Base-by-base conservation (phyloP, 163 green algal species). In the Prototheca wickerhamii region DNA sequence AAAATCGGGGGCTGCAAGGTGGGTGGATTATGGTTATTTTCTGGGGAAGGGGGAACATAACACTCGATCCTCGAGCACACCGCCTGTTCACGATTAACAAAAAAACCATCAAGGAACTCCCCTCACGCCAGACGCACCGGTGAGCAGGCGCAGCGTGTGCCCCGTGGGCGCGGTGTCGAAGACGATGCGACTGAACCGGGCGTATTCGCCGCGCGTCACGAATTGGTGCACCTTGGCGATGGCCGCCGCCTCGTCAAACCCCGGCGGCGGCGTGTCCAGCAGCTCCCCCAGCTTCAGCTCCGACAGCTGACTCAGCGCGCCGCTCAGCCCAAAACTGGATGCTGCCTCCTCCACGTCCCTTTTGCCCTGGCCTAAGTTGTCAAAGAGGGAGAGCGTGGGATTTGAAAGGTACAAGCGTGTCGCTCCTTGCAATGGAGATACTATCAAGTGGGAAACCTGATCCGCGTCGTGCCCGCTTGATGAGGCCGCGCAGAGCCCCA, bases 91-190 rank as follows among this genome's bases (percentile, higher is more conserved):
- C 42, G 17, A 51, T 1, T 51, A 51, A n/a, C 20, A n/a, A 51
- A 51, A 17, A 20, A 51, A 17, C 20, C 42, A 51, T 51, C 42
- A 51, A 51, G 20, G 42, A 17, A 20, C 17, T 23, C 37, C 37
- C 37, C 37, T 44, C 37, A 44, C 37, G 15, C 10, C n/a, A 55
- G 20, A 7, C 52, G 20, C 28, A 59, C 55, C 26, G 4, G 80
- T 80, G 54, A 96, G 87, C 76, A 96, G 79, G 50, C 90, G 72
- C 59, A 96, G 76, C 52, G 90, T 96, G 82, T 96, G 90, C 4
- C 90, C 91, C 2, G 93, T 98, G 40, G 93, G 93, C 4, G 93
- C 93, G 1, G 93, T 99, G 81, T 99, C 93, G 73, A 99, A 98
- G 30, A 99, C 75, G 71, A 99, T 97, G 69, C 92, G 83, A 2